A percentile compares a stretch with the other conserved stretches of the same genome.
Conservation (phyloP, 441 rosid species). For the Sinapis alba region DNA sequence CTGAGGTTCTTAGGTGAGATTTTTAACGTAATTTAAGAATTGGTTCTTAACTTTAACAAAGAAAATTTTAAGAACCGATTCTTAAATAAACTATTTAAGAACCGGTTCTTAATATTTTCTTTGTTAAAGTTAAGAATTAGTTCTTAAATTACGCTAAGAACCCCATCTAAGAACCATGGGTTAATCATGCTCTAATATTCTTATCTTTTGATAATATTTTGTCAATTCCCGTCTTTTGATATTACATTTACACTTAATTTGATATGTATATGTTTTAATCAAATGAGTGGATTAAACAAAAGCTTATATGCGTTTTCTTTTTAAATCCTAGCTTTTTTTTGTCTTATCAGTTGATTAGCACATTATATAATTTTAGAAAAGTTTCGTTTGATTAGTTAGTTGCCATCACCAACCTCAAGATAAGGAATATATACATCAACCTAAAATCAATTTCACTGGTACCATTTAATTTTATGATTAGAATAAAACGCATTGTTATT, state of each 20-base stretch:
- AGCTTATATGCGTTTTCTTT: slow-evolving; percentile 15
- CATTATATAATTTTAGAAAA: not conserved
- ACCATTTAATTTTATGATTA: not conserved
- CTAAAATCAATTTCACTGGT: not conserved
- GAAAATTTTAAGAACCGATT: no score
- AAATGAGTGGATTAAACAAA: not conserved
- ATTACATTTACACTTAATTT: no score
- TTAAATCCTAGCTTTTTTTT: slow-evolving; percentile 12
- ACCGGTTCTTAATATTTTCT: no score
- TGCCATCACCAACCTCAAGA: not conserved
- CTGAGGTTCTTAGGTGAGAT: no score
- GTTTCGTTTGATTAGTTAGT: slow-evolving; percentile 4
- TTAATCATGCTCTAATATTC: no score
- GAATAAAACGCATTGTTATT: not conserved
- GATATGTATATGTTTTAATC: not conserved
- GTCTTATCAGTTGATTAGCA: slow-evolving; percentile 23
- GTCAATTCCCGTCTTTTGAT: not conserved
- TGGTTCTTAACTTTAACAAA: no score
- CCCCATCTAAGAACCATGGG: no score
- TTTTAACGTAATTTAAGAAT: no score
- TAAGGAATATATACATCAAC: not conserved
- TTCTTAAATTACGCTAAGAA: no score
- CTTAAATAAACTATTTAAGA: no score
- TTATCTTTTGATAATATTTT: not conserved
- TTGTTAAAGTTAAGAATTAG: no score